Base-by-base conservation (phyloP, 768 basidiomycete genomes). In the Leccinum rimulosum region DNA sequence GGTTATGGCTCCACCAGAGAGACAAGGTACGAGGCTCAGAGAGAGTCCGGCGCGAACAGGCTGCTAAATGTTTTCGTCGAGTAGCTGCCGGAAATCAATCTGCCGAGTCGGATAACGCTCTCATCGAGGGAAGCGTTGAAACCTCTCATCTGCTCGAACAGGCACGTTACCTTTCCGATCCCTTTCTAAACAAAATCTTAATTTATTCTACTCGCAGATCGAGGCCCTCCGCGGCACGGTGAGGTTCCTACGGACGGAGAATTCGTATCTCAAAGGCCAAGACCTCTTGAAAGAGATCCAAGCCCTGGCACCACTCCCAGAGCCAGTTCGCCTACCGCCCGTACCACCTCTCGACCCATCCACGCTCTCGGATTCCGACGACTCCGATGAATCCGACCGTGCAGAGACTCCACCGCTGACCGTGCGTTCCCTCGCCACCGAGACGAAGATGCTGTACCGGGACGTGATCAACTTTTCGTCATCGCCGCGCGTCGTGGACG, bases 191-290 rank as follows among this genome's bases (percentile, higher is more conserved):
- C 17, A 45, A 10, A 30, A 12, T 12, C 7, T 17, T 17, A 14
- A 50, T 64, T 62, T 66, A 61, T 61, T 52, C 43, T 28, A n/a
- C 57, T 12, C 58, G 25, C 65, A 94, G 89, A 87, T 98, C 68
- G 91, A 96, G 50, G 90, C 89, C 14, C 82, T 98, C n/a, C 89
- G 93, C 43, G 87, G 89, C 6, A 91, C 95, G 0, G 85, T 98
- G 30, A 86, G 93, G 19, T 98, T 91, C 84, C 79, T 99, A n/a
- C 86, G 95, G 25, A 86, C 82, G 36, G 95, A 98, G 74, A 98
- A 98, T 70, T 84, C 92, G 3, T 94, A 92, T 70, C 86, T 98
- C 75, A 95, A 91, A 70, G 93, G 94, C 3, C 91, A 93, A 72
- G 93, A 95, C 66, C 82, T 98, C 0, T 84, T 98, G 59, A 81